phyloP scores from a whole-genome alignment of 2,329 filamentous ascomycete species.

The Hyphodiscus sp. region DNA sequence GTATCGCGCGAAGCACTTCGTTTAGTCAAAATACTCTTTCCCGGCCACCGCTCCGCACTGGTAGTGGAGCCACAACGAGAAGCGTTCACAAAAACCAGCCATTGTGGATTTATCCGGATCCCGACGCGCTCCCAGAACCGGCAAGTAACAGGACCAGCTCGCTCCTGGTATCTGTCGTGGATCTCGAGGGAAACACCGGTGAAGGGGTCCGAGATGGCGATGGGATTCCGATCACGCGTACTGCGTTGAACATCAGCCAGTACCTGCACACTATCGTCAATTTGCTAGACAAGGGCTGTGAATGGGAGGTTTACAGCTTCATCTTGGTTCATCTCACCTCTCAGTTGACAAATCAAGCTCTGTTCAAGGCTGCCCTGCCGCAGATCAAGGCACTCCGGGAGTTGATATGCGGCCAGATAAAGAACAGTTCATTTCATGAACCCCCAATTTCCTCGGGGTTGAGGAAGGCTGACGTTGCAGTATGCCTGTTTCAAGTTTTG shows the following conservation, averaged over 20 bases:
- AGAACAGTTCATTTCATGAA: slow-evolving; percentile 69
- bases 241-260: slow-evolving; percentile 20
- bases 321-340: slow-evolving; percentile 78
- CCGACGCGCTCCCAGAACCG: slow-evolving; percentile 44
- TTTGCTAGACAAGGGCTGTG: slow-evolving; percentile 66
- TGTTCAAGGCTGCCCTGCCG: slow-evolving; percentile 68
- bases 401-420: slow-evolving; percentile 76
- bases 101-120: slow-evolving; percentile 53
- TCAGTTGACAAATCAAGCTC: slow-evolving; percentile 81
- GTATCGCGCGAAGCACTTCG: slow-evolving; percentile 28
- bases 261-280: slow-evolving; percentile 75
- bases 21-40: slow-evolving; percentile 24
- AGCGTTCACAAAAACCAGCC: slow-evolving; percentile 39
- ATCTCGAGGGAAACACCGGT: slow-evolving; percentile 1
- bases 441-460: slow-evolving; percentile 73
- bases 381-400: slow-evolving; percentile 72
- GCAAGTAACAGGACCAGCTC: slow-evolving; percentile 30
- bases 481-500: slow-evolving; percentile 80
- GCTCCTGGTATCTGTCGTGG: slow-evolving; percentile 23
- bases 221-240: not conserved
- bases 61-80: slow-evolving; percentile 23
- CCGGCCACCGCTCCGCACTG: slow-evolving; percentile 32
- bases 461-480: slow-evolving; percentile 80
- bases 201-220: not conserved
- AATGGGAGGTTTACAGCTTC: slow-evolving; percentile 94